These are phyloP conservation scores for Fusarium citri DNA, from an alignment of 2,329 filamentous ascomycete species.

Conservation along the genomic window DNA sequence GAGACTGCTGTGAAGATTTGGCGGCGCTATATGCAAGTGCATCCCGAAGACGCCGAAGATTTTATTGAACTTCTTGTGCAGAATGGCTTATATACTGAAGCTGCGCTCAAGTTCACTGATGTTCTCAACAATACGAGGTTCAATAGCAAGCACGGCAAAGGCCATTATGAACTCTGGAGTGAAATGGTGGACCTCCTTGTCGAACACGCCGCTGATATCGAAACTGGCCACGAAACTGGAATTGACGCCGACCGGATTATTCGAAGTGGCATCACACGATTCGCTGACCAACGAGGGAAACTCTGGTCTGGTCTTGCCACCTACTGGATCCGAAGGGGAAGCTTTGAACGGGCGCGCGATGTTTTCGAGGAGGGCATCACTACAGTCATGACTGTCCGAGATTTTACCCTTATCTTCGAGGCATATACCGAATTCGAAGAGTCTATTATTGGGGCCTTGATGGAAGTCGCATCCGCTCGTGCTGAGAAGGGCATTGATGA, in stretches of 20 bases:
- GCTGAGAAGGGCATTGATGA: constrained; percentile 83
- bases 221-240: constrained; percentile 81
- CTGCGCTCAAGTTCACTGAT: constrained; percentile 89
- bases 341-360: constrained; percentile 92
- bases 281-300: constrained; percentile 93
- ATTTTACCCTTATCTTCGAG: constrained; percentile 97
- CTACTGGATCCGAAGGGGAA: constrained; percentile 94
- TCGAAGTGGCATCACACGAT: constrained; percentile 88
- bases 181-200: constrained; percentile 97
- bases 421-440: constrained; percentile 98
- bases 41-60: constrained; percentile 94
- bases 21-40: constrained; percentile 96
- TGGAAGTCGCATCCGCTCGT: constrained; percentile 85
- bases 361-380: constrained; percentile 96
- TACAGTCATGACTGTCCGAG: constrained; percentile 97
- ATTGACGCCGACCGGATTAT: constrained; percentile 95
- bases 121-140: constrained; percentile 92
- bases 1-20: constrained; percentile 93
- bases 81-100: constrained; percentile 87
- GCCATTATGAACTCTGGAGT: constrained; percentile 95
- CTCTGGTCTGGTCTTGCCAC: constrained; percentile 95
- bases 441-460: constrained; percentile 88
- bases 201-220: constrained; percentile 86
- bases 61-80: constrained; percentile 91
- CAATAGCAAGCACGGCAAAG: constrained; percentile 91